Conservation (phyloP, 345 rosid species). For the Brassica napus region Da-Ae NC_063446.1:22376501-22377000, state of each 20-base stretch:
- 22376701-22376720: conserved; percentile 62
- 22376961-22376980: conserved; percentile 52
- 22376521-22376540: conserved; percentile 52
- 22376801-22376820: conserved; percentile 44
- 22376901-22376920: neutral
- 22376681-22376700: conserved; percentile 60
- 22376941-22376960: conserved; percentile 71
- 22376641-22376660: neutral
- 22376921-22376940: neutral
- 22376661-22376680: neutral
- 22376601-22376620: neutral
- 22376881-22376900: neutral
- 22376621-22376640: neutral
- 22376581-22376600: neutral
- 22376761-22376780: conserved; percentile 65
- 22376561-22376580: conserved; percentile 51
- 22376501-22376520: conserved; percentile 52
- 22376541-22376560: conserved; percentile 45
- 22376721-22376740: conserved; percentile 68
- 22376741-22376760: conserved; percentile 61
- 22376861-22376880: neutral
- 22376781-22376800: conserved; percentile 62
- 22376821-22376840: neutral
- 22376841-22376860: neutral
- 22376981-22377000: conserved; percentile 65